These are phyloP conservation scores for Ambrosiella cleistominuta DNA, from an alignment of 2,329 filamentous ascomycete species.

Conservation along the genomic window DNA sequence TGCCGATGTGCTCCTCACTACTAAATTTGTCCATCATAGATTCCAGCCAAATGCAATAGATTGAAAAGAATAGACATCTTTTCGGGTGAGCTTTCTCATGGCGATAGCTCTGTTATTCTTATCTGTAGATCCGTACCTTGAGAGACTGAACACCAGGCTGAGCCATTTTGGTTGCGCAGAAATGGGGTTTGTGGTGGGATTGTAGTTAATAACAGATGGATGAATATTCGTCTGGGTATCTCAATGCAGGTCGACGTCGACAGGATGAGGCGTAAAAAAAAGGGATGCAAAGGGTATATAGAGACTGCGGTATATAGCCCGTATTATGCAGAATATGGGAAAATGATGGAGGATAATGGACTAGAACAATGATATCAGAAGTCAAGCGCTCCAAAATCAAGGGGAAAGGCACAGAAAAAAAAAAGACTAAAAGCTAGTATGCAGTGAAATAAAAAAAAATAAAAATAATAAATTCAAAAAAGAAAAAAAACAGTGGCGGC, in stretches of 20 bases:
- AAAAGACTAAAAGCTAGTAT: not conserved
- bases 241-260: not conserved
- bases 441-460: not conserved
- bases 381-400: not conserved
- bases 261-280: not conserved
- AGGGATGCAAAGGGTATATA: not conserved
- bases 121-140: constrained; percentile 45
- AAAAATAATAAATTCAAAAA: not conserved
- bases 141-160: constrained; percentile 75
- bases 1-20: not conserved
- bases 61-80: not conserved
- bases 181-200: not conserved
- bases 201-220: not conserved
- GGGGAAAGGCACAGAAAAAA: not conserved
- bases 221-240: not conserved
- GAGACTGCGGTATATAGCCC: not conserved
- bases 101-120: not conserved
- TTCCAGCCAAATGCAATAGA: not conserved
- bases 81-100: not conserved
- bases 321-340: not conserved
- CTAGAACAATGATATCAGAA: not conserved
- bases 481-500: not conserved
- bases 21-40: not conserved
- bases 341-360: constrained; percentile 22
- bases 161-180: constrained; percentile 43